Percentiles rank a stretch among this genome's conserved stretches.
phyloP scores from a whole-genome alignment of 768 basidiomycete genomes.

The Artomyces pyxidatus region DNA sequence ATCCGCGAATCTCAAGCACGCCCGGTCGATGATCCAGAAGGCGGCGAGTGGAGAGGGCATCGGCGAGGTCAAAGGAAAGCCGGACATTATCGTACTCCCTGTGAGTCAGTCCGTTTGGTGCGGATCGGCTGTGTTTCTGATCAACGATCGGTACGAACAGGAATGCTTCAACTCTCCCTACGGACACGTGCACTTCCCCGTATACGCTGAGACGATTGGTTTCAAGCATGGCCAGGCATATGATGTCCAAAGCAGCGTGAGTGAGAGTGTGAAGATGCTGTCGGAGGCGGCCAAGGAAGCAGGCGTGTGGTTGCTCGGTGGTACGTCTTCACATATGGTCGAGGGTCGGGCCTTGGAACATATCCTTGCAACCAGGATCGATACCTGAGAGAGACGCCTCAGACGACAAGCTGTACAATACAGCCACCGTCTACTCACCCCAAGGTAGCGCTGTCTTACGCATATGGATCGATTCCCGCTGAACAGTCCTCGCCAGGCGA shows the following conservation, averaged over 20 bases:
- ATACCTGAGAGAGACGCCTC: slow-evolving; percentile 76
- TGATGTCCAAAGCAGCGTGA: slow-evolving; percentile 43
- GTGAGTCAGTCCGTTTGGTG: slow-evolving; percentile 32
- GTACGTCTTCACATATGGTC: slow-evolving; percentile 28
- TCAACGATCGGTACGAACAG: slow-evolving; percentile 34
- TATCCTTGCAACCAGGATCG: slow-evolving; percentile 53
- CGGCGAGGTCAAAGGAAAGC: slow-evolving; percentile 45
- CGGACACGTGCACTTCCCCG: slow-evolving; percentile 70
- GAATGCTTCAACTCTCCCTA: slow-evolving; percentile 90
- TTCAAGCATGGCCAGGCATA: slow-evolving; percentile 52
- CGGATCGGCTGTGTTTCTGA: not conserved
- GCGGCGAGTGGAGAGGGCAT: slow-evolving; percentile 38
- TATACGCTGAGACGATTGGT: slow-evolving; percentile 74
- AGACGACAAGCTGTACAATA: slow-evolving; percentile 79
- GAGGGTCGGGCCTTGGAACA: no score
- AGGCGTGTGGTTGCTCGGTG: slow-evolving; percentile 88
- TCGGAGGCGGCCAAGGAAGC: slow-evolving; percentile 72
- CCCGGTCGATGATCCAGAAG: slow-evolving; percentile 67
- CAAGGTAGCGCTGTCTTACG: slow-evolving; percentile 35
- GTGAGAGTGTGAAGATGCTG: slow-evolving; percentile 77
- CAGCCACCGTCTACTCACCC: slow-evolving; percentile 85
- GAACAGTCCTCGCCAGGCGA: slow-evolving; percentile 48
- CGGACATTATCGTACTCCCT: slow-evolving; percentile 78
- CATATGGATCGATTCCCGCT: not conserved
- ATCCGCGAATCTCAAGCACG: slow-evolving; percentile 72